Conservation (phyloP, 768 basidiomycete species). For the Austroboletus eburneus region DNA sequence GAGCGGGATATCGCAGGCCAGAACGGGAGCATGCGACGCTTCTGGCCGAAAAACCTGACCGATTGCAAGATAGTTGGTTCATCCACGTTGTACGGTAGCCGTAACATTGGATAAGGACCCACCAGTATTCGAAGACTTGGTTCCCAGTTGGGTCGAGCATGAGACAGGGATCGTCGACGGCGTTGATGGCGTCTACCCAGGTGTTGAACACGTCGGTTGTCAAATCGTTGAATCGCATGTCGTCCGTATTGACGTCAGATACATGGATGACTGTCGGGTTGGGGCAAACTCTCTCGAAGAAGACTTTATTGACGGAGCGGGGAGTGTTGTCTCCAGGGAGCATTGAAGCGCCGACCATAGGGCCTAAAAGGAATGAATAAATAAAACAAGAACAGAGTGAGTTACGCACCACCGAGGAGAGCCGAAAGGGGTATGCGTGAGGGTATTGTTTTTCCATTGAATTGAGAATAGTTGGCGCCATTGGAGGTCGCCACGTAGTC, state of each 20-base stretch:
- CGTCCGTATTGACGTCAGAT: slow-evolving; percentile 19
- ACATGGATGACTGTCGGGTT: slow-evolving; percentile 31
- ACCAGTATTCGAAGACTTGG: slow-evolving; percentile 17
- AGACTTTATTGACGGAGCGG: slow-evolving; percentile 33
- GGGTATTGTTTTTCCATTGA: slow-evolving; percentile 32
- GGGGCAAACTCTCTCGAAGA: slow-evolving; percentile 37
- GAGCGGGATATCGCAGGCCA: slow-evolving; percentile 32
- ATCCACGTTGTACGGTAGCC: too few species aligned
- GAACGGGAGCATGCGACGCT: slow-evolving; percentile 28
- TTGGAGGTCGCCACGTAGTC: slow-evolving; percentile 39
- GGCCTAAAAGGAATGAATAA: slow-evolving; percentile 27
- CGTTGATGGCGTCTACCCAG: slow-evolving; percentile 33
- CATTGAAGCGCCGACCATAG: slow-evolving; percentile 36
- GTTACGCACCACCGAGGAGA: slow-evolving; percentile 29
- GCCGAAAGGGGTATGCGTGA: slow-evolving; percentile 37
- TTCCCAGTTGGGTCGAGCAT: too few species aligned
- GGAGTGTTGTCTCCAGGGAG: slow-evolving; percentile 27
- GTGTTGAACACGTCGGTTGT: slow-evolving; percentile 27
- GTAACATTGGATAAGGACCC: slow-evolving; percentile 3
- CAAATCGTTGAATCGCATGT: slow-evolving; percentile 12
- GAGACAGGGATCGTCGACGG: slow-evolving; percentile 37
- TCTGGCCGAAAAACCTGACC: slow-evolving; percentile 27
- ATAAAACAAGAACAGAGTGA: background rate
- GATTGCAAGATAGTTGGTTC: too few species aligned
- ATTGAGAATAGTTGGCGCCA: slow-evolving; percentile 32